These are phyloP conservation scores for Phytophthora cajani DNA, from an alignment of 352 stramenopile species.

Conservation along the genomic window DNA sequence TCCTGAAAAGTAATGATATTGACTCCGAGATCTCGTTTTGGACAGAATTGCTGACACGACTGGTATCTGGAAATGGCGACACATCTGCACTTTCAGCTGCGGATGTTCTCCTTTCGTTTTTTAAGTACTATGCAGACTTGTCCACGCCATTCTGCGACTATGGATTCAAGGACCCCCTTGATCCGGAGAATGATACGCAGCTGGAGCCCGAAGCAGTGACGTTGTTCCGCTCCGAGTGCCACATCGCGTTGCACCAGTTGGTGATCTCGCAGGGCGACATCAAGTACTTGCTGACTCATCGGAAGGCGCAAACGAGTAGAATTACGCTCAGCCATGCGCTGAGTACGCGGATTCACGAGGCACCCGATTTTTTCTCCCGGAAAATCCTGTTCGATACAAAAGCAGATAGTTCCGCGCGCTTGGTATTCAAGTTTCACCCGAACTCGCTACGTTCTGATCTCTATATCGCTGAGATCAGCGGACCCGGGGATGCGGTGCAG, in stretches of 20 bases:
- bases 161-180: conserved; percentile 66
- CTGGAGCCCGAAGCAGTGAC: conserved; percentile 48
- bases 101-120: conserved; percentile 65
- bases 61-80: conserved; percentile 44
- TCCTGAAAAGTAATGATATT: conserved; percentile 50
- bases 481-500: conserved; percentile 65
- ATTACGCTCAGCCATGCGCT: conserved; percentile 80
- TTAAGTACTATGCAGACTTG: conserved; percentile 62
- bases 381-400: conserved; percentile 71
- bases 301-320: conserved; percentile 57
- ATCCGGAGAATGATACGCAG: conserved; percentile 71
- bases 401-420: conserved; percentile 38
- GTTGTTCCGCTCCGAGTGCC: conserved; percentile 67
- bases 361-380: conserved; percentile 67
- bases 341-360: conserved; percentile 62
- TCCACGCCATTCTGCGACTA: conserved; percentile 52
- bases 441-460: conserved; percentile 74
- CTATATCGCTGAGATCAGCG: conserved; percentile 73
- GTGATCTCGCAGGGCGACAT: conserved; percentile 70
- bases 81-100: conserved; percentile 48
- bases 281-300: conserved; percentile 56
- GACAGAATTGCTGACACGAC: conserved; percentile 51
- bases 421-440: conserved; percentile 54
- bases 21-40: conserved; percentile 76
- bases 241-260: conserved; percentile 70